Evolutionary conservation across 2,329 filamentous ascomycete species (phyloP).

Genomic region (Tolypocladium album): DNA sequence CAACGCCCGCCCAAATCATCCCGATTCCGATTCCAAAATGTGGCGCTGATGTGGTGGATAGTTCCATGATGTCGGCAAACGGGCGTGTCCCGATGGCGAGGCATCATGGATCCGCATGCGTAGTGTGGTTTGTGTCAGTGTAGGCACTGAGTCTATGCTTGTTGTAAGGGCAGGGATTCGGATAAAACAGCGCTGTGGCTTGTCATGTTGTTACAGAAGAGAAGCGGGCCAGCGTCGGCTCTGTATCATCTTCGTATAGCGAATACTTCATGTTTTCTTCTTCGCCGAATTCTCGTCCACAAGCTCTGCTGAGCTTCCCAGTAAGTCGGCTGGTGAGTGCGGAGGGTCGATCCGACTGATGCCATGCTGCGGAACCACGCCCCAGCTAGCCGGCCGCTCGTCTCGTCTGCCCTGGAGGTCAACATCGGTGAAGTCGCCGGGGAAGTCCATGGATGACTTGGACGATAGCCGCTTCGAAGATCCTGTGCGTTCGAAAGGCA

Average conservation of each 20-base stretch:
- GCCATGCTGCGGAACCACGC: conserved; percentile 46
- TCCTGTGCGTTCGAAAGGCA: conserved; percentile 47
- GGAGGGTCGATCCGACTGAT: conserved; percentile 44
- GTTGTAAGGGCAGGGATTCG: not conserved
- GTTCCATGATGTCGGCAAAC: not conserved
- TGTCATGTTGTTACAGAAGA: not conserved
- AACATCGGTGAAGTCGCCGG: conserved; percentile 32
- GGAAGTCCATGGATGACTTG: conserved; percentile 37
- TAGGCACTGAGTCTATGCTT: not conserved
- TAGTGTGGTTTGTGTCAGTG: not conserved
- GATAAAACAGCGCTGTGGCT: not conserved
- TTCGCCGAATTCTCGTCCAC: conserved; percentile 26
- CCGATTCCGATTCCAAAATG: not conserved
- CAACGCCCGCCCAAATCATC: not conserved
- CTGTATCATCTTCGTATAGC: no score
- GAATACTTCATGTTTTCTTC: not conserved
- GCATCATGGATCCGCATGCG: not conserved
- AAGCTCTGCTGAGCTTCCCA: conserved; percentile 46
- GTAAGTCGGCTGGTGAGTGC: conserved; percentile 29
- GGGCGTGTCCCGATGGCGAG: not conserved
- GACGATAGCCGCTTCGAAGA: conserved; percentile 42
- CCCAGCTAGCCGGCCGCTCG: conserved; percentile 42
- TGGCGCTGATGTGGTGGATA: not conserved
- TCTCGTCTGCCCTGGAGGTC: conserved; percentile 26
- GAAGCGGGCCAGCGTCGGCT: not conserved